Evolutionary conservation across 2,329 filamentous ascomycete species (phyloP).

Genomic region (Mycosphaerella sp.): DNA sequence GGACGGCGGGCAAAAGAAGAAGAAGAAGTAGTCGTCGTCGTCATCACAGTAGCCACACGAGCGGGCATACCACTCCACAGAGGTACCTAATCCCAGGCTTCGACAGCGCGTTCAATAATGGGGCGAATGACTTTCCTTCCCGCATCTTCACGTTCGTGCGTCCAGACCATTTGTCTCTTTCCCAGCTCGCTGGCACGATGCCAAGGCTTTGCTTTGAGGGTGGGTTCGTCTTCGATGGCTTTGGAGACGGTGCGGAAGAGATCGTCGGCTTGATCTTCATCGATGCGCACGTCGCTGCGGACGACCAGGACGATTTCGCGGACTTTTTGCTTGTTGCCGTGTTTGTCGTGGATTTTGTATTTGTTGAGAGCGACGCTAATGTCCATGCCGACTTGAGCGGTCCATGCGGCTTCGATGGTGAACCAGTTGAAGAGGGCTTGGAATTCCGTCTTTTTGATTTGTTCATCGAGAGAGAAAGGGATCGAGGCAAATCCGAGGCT

Average conservation of each 20-base stretch:
- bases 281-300: slow-evolving; percentile 42
- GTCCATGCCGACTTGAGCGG: slow-evolving; percentile 41
- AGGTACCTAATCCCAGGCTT: slow-evolving; percentile 34
- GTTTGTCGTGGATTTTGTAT: slow-evolving; percentile 38
- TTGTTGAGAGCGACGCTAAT: slow-evolving; percentile 43
- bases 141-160: slow-evolving; percentile 34
- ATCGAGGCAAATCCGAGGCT: slow-evolving; percentile 44
- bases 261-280: slow-evolving; percentile 39
- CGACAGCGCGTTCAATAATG: slow-evolving; percentile 42
- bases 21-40: no score
- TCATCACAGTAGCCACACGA: background rate
- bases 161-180: slow-evolving; percentile 44
- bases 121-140: slow-evolving; percentile 43
- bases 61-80: background rate
- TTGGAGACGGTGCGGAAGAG: slow-evolving; percentile 38
- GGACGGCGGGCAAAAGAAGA: no score
- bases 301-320: slow-evolving; percentile 44
- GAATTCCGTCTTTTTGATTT: slow-evolving; percentile 43
- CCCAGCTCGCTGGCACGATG: slow-evolving; percentile 39
- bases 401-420: slow-evolving; percentile 45
- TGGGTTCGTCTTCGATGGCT: slow-evolving; percentile 39
- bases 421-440: slow-evolving; percentile 46
- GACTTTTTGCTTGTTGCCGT: slow-evolving; percentile 41
- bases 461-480: slow-evolving; percentile 43
- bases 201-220: slow-evolving; percentile 40